phyloP scores from a whole-genome alignment of 441 rosid genomes.

The Kokia cookei region DNA sequence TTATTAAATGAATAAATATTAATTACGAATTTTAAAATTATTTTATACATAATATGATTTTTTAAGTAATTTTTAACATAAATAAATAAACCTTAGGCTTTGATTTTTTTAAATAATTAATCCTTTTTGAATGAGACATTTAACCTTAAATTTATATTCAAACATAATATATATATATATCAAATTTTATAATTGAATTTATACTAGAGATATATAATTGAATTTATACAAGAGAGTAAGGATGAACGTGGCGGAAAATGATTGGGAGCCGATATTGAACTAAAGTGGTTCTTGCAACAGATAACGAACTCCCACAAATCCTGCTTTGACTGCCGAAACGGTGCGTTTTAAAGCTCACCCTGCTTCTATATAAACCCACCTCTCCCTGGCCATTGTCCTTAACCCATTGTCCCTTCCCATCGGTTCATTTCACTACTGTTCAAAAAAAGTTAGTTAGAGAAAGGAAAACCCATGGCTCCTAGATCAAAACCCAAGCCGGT shows the following conservation, averaged over 20 bases:
- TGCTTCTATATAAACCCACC: slow-evolving; percentile 26
- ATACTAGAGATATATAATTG: no score
- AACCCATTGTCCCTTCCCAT: background rate
- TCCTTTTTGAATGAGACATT: no score
- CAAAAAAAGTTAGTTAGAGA: background rate
- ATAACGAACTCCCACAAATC: slow-evolving; percentile 32
- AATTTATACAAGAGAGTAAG: no score
- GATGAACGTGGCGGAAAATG: background rate
- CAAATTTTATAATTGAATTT: no score
- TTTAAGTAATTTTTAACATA: no score
- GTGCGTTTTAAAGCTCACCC: slow-evolving; percentile 32
- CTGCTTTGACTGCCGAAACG: slow-evolving; percentile 55
- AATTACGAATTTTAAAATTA: no score
- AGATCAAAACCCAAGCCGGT: slow-evolving; percentile 19
- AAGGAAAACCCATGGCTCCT: slow-evolving; percentile 31
- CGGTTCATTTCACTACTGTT: background rate
- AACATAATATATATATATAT: no score
- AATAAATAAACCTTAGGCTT: no score
- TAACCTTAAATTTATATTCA: no score
- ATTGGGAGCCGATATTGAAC: slow-evolving; percentile 1
- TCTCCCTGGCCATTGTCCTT: background rate
- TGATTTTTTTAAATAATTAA: no score
- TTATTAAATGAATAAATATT: no score
- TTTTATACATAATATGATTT: no score
- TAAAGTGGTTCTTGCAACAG: slow-evolving; percentile 23